phyloP scores from a whole-genome alignment of 1,284 basidiomycete genomes.

The Cryptococcus hybrid region DNA sequence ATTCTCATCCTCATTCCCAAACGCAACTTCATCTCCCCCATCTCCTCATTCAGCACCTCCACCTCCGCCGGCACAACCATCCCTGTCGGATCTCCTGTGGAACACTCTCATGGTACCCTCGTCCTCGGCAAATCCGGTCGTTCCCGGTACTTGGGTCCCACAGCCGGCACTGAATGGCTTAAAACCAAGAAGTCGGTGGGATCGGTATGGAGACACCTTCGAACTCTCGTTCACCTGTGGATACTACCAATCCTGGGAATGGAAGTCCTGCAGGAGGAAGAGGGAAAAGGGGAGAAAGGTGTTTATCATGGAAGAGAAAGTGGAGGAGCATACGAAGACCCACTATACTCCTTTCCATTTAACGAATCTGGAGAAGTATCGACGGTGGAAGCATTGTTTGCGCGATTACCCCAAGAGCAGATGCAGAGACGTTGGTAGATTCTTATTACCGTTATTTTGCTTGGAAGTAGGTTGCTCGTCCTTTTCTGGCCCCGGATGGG shows the following conservation, averaged over 20 bases:
- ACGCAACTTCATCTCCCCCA: not conserved
- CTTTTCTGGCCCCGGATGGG: not conserved
- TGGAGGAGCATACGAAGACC: not conserved
- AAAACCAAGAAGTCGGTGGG: slow-evolving; percentile 23
- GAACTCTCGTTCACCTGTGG: not conserved
- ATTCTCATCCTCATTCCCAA: not conserved
- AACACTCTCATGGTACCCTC: slow-evolving; percentile 36
- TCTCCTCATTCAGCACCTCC: not conserved
- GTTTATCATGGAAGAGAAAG: too few species aligned
- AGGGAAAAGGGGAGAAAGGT: not conserved
- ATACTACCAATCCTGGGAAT: not conserved
- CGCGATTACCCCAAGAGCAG: slow-evolving; percentile 27
- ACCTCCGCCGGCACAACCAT: not conserved
- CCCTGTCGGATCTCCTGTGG: slow-evolving; percentile 8
- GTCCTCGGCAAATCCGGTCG: slow-evolving; percentile 31
- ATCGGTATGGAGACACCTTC: not conserved
- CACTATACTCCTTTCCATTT: slow-evolving; percentile 14
- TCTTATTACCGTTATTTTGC: slow-evolving; percentile 32
- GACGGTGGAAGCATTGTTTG: slow-evolving; percentile 8
- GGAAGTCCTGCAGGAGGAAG: too few species aligned
- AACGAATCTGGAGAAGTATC: not conserved
- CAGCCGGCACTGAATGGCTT: slow-evolving; percentile 39
- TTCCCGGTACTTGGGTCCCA: slow-evolving; percentile 35
- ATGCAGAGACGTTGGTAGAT: slow-evolving; percentile 29
- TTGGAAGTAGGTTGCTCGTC: slow-evolving; percentile 26